phyloP scores from a whole-genome alignment of 1,284 basidiomycete genomes.

The Sparassis latifolia region DNA sequence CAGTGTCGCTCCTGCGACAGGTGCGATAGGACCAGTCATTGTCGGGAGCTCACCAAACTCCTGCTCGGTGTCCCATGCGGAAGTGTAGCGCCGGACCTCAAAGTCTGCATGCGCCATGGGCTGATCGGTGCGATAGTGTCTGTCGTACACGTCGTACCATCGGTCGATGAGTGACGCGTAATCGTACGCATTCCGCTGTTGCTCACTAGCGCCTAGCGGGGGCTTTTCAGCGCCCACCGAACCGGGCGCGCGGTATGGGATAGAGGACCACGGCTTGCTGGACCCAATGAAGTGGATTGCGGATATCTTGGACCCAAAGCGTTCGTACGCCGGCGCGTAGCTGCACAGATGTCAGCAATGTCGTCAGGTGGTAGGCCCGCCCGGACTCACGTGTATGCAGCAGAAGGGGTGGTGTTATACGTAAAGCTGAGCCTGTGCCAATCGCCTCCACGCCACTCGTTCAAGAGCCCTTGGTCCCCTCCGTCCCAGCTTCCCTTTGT shows the following conservation, averaged over 20 bases:
- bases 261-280: slow-evolving; percentile 87
- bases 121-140: slow-evolving; percentile 62
- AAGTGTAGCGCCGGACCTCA: slow-evolving; percentile 60
- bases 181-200: slow-evolving; percentile 49
- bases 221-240: slow-evolving; percentile 24
- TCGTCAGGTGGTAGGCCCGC: slow-evolving; percentile 5
- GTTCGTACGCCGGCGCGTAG: slow-evolving; percentile 92
- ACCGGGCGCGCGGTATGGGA: slow-evolving; percentile 60
- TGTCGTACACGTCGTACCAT: slow-evolving; percentile 91
- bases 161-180: slow-evolving; percentile 78
- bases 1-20: slow-evolving; percentile 30
- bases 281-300: slow-evolving; percentile 93
- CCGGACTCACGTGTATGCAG: slow-evolving; percentile 83
- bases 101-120: slow-evolving; percentile 44
- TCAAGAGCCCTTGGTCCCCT: slow-evolving; percentile 93
- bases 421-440: slow-evolving; percentile 94
- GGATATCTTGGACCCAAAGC: slow-evolving; percentile 84
- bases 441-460: slow-evolving; percentile 83
- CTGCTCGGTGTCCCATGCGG: slow-evolving; percentile 61
- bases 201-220: slow-evolving; percentile 17
- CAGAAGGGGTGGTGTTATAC: slow-evolving; percentile 97
- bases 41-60: slow-evolving; percentile 25
- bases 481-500: slow-evolving; percentile 91
- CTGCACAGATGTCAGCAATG: slow-evolving; percentile 31
- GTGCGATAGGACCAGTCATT: slow-evolving; percentile 5